A percentile compares a stretch with the other conserved stretches of the same genome.
phyloP scores from a whole-genome alignment of 2,329 filamentous ascomycete species.

The Plectosphaerella sp. region DNA sequence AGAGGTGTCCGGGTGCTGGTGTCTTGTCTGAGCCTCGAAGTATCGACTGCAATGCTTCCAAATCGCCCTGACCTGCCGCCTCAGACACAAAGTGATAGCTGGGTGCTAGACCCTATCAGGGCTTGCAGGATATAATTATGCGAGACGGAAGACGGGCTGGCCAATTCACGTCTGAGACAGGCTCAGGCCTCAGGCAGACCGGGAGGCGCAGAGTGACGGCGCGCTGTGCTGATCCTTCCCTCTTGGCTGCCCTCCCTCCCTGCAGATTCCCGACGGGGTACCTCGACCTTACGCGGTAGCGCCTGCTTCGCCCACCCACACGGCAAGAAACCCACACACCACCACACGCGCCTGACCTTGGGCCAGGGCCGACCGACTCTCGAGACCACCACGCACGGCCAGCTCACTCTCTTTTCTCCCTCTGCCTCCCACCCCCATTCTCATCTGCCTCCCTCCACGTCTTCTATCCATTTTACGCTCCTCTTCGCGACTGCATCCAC shows the following conservation, averaged over 20 bases:
- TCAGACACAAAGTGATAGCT: too few species aligned
- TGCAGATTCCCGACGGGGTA: background rate
- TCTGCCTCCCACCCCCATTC: background rate
- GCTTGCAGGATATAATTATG: too few species aligned
- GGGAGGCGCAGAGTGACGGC: background rate
- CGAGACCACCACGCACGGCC: background rate
- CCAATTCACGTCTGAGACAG: too few species aligned
- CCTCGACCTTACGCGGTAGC: background rate
- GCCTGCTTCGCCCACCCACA: background rate
- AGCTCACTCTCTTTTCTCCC: background rate
- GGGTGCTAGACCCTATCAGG: too few species aligned
- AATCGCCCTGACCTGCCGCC: too few species aligned
- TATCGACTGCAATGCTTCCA: too few species aligned
- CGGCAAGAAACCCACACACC: background rate
- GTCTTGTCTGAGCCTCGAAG: background rate
- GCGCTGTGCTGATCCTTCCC: background rate
- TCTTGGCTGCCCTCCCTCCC: background rate
- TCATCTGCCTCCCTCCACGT: background rate
- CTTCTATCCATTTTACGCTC: background rate
- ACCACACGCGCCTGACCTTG: background rate
- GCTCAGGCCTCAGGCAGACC: too few species aligned
- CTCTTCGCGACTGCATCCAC: background rate
- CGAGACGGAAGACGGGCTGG: too few species aligned
- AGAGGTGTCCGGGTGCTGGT: background rate
- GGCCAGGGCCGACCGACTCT: background rate